Evolutionary conservation across 148 eudicot genomes (phyloP), one percentile per base, ranked within the genome.

Genomic region (Rheum nobile): DNA sequence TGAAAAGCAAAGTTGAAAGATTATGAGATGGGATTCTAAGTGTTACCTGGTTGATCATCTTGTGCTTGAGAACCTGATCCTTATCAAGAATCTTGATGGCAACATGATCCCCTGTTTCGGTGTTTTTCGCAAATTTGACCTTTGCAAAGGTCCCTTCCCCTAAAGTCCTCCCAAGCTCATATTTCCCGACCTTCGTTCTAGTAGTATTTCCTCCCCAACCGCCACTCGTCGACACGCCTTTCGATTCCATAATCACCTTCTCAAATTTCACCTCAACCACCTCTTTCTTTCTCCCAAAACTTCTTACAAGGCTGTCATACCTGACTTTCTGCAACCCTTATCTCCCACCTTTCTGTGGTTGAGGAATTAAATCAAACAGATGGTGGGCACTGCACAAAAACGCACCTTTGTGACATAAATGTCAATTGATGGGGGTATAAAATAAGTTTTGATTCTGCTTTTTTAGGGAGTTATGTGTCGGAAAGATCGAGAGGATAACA

Each of bases 301-400:
- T 81, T 84, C 72, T 84, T 84, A 79, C 86, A 84, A 68, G 86
- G 86, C 46, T 84, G 86, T 84, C 86, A 84, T 24, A 81, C 81
- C 77, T 79, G 84, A 75, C 84, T 81, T 80, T 84, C 81, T 26
- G 42, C 78, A 4, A 84, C 84, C 77, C 77, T 84, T 84, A 84
- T 81, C 63, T 44, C n/a, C 39, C 31, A n/a, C 24, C 61, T 74
- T 72, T 9, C 29, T 54, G 24, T 6, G 10, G 8, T 22, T 57
- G 65, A 26, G 65, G 65, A 57, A 24, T 57, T 57, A 9, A 24
- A 10, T 57, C 65, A 26, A 57, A 26, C 65, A 57, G 65, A 24
- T 57, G 65, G 65, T 57, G 65, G 34, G 65, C 65, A 57, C 8
- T 57, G 11, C n/a, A n/a, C n/a, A 16, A 32, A 26, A 57, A 57